Base-by-base conservation (phyloP, 2,329 filamentous ascomycete species). In the Myriosclerotinia scirpicola region DNA sequence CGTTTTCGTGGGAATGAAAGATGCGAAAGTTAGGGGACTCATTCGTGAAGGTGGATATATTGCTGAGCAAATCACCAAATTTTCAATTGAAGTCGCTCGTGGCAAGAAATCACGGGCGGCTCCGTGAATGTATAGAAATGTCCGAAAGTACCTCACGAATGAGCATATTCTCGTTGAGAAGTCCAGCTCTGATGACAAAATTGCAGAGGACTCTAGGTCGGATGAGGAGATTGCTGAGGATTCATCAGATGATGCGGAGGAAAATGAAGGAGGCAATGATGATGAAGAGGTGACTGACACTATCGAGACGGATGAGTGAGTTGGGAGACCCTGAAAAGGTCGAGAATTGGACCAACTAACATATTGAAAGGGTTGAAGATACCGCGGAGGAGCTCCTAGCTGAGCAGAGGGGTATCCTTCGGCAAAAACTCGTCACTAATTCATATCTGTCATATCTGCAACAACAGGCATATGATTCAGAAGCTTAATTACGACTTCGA, bases 201-300 rank as follows among this genome's bases (percentile, higher is more conserved):
- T 34, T 34, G 30, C 30, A 3, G 30, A 5, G 9, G 56, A 48
- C 20, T 46, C 26, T 61, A 34, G 42, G n/a, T 44, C 22, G 11
- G 42, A 61, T n/a, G 34, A 30, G 17, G 30, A 48, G 6, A 14
- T 14, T 61, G 42, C 30, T 12, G 11, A 15, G 15, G 11, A 34
- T 20, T 46, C 20, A n/a, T 12, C 9, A 8, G 26, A 59, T 26
- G 42, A 59, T 44, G 34, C 38, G 22, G 55, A 46, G 9, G 36
- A 96, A 82, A 0, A 92, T 92, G 0, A 96, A 81, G 20, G 95
- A 88, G 17, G 96, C 82, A 77, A 95, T 95, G 60, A 96, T 4
- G 30, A 34, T 34, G 30, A 34, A 34, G 30, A 34, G 1, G 5
- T 34, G 30, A 6, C 6, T 34, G 30, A 34, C 30, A 34, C 5